Base-by-base conservation (phyloP, 2,329 filamentous ascomycete genomes). In the Moelleriella libera region DNA sequence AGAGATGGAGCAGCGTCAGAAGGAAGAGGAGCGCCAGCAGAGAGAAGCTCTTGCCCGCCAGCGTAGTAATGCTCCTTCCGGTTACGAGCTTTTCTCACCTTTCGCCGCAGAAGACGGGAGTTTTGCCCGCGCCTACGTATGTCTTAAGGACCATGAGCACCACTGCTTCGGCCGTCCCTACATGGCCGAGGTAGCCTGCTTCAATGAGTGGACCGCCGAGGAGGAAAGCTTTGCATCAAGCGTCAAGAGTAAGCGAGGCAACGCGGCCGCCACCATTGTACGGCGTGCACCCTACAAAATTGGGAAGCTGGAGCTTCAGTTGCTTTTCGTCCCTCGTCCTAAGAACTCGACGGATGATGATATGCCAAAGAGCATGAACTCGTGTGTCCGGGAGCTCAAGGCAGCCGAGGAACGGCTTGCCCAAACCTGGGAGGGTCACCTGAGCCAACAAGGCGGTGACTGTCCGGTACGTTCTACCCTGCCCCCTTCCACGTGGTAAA, bases 341-440 rank as follows among this genome's bases (percentile, higher is more conserved):
- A 90, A 87, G 70, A 85, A 84, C 43, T 75, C 82, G 31, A 81
- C 80, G 45, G 92, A 97, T 53, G 89, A 96, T 12, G 90, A 97
- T 55, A 96, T 98, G 88, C 92, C 92, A 47, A 97, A 97, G 80
- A 96, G 89, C 70, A 95, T 98, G 89, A 94, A 92, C 65, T 85
- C 87, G 42, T 95, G 88, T 63, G 85, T 97, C 56, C 79, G 92
- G 14, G 92, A 97, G 68, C 81, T 98, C 68, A 87, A 85, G 65
- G 87, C 90, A 46, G 88, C 90, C 2, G 88, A 95, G 62, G 84
- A 85, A 62, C 76, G 85, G 51, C 77, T 85, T 52, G 75, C 83
- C 45, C 80, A 84, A 52, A 83, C 80, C 56, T 94, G 79, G 73
- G 90, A 98, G 64, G 90, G 92, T 31, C 82, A 85, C 59, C 70